Conservation (phyloP, 2,329 filamentous ascomycete species). For the Tricladium varicosporioides region DNA sequence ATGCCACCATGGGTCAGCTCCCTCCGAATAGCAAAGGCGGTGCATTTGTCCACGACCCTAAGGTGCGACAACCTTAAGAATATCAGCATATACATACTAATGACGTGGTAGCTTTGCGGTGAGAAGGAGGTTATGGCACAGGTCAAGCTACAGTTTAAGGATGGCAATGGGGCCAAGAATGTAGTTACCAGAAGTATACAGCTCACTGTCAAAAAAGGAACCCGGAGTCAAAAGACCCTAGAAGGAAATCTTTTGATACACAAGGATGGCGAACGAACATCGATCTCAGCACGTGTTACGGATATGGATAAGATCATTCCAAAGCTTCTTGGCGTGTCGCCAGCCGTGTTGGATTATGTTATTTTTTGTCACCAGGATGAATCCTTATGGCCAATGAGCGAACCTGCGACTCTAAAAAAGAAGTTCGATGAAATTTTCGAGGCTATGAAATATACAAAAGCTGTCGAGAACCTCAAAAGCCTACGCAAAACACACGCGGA, state of each 20-base stretch:
- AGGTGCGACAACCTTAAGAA: constrained; percentile 46
- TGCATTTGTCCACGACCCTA: constrained; percentile 97
- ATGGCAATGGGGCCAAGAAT: constrained; percentile 74
- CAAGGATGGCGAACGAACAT: constrained; percentile 75
- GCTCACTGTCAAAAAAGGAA: constrained; percentile 78
- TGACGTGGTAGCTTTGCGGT: constrained; percentile 57
- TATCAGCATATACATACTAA: constrained; percentile 19
- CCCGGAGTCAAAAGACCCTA: constrained; percentile 73
- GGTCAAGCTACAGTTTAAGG: constrained; percentile 84
- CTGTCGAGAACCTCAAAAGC: constrained; percentile 89
- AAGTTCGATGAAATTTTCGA: constrained; percentile 98
- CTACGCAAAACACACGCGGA: constrained; percentile 81
- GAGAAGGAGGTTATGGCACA: constrained; percentile 89
- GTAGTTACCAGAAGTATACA: constrained; percentile 82
- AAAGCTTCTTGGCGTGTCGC: constrained; percentile 82
- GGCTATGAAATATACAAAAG: constrained; percentile 93
- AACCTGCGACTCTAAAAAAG: constrained; percentile 82
- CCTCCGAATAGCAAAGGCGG: constrained; percentile 88
- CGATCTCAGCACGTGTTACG: constrained; percentile 74
- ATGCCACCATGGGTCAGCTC: constrained; percentile 90
- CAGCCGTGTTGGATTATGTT: constrained; percentile 86
- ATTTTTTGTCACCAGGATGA: constrained; percentile 99
- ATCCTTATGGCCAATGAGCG: constrained; percentile 93
- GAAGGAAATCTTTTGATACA: constrained; percentile 76
- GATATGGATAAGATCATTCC: constrained; percentile 85